These are phyloP conservation scores for Pseudogymnoascus sp. DNA, from an alignment of 2,329 filamentous ascomycete genomes.

Conservation along the genomic window DNA sequence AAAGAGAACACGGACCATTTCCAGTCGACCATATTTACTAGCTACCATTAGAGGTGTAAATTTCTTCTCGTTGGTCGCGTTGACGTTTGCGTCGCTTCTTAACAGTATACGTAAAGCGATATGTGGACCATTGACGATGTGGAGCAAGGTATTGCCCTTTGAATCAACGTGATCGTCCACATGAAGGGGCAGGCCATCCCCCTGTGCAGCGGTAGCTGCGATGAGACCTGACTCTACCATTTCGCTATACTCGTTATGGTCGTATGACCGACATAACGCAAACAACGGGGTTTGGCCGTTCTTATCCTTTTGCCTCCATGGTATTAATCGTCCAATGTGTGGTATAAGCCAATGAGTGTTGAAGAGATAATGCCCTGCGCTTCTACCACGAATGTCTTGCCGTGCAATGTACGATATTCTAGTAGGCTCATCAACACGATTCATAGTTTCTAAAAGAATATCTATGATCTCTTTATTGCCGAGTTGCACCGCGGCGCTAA, in stretches of 20 bases:
- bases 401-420: conserved; percentile 61
- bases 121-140: conserved; percentile 81
- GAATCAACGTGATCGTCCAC: conserved; percentile 86
- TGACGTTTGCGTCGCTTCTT: conserved; percentile 88
- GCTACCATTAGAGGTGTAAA: conserved; percentile 97
- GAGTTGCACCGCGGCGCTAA: conserved; percentile 85
- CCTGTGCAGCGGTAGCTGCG: conserved; percentile 65
- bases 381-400: conserved; percentile 79
- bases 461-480: conserved; percentile 68
- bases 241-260: conserved; percentile 73
- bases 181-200: conserved; percentile 71
- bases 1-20: conserved; percentile 84
- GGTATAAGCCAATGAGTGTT: conserved; percentile 75
- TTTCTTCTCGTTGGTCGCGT: conserved; percentile 87
- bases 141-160: conserved; percentile 91
- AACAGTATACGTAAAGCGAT: conserved; percentile 69
- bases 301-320: conserved; percentile 86
- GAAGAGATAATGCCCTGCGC: conserved; percentile 92
- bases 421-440: conserved; percentile 44
- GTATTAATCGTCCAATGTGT: conserved; percentile 66
- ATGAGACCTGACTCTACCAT: conserved; percentile 82
- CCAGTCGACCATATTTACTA: conserved; percentile 93
- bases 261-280: conserved; percentile 88
- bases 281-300: conserved; percentile 98
- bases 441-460: conserved; percentile 63